Conservation (phyloP, 495 filamentous ascomycete genomes). For the Opeltia flavorubescens region DNA sequence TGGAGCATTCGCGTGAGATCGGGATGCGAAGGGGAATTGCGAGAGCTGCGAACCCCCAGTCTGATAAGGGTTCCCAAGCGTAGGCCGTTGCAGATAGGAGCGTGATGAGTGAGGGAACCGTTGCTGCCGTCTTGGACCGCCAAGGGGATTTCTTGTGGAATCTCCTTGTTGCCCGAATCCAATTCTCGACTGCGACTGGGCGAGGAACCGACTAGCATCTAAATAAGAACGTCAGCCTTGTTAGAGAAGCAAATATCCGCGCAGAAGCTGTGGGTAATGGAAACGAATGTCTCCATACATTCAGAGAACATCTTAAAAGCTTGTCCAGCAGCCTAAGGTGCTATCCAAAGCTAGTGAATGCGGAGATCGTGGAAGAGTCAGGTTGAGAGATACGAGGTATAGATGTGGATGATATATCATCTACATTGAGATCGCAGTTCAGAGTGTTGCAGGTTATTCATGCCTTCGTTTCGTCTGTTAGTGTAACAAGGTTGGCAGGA, state of each 20-base stretch:
- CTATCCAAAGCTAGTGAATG: background rate
- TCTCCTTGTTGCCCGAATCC: conserved; percentile 50
- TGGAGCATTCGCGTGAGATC: conserved; percentile 59
- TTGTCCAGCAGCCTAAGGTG: background rate
- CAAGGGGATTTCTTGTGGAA: conserved; percentile 33
- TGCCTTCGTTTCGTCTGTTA: too few species aligned
- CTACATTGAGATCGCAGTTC: too few species aligned
- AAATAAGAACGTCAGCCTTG: conserved; percentile 5
- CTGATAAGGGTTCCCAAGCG: conserved; percentile 59
- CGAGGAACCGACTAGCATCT: conserved; percentile 97
- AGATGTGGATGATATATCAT: background rate
- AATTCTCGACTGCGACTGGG: conserved; percentile 87
- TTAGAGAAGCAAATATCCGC: conserved; percentile 6
- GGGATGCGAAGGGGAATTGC: conserved; percentile 63
- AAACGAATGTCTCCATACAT: conserved; percentile 48
- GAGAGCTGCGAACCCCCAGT: conserved; percentile 49
- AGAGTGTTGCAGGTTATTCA: too few species aligned
- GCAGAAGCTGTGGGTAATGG: conserved; percentile 1
- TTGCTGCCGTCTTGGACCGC: conserved; percentile 28
- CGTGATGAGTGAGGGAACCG: conserved; percentile 29
- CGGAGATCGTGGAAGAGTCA: background rate
- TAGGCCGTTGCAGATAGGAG: conserved; percentile 34
- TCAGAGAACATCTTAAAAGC: conserved; percentile 72
- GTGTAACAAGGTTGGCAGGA: too few species aligned
- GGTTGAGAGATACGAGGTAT: background rate